Evolutionary conservation across 345 rosid species (phyloP), one percentile per base, ranked within the genome.

Genomic region (Aegle marmelos): DNA sequence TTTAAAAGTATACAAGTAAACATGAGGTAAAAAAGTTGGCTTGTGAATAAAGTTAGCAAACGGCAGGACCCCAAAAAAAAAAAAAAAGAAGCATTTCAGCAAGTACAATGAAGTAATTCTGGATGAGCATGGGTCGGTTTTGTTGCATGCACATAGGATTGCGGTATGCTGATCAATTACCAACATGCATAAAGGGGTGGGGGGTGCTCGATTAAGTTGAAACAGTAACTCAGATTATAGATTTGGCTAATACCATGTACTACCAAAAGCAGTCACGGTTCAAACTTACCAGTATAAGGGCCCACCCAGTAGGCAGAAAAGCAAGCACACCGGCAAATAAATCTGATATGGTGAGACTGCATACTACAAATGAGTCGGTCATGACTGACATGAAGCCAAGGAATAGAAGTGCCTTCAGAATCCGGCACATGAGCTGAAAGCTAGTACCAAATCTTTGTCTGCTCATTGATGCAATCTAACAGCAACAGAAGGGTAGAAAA

Each of bases 271-370:
- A 30, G 53, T 13, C 34, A 28, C n/a, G 70, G 75, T 45, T 62
- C 48, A 72, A 33, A 85, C 97, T 90, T 83, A 95, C 99, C 77
- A 95, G 94, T 78, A 95, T 79, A 68, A 95, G 11, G 80, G 97
- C 94, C 99, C 98, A 95, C 2, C 98, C 99, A 0, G 99, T 80
- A 21, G 90, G 99, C 86, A 91, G 73, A 86, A 96, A 96, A 72
- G 96, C 98, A 24, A 97, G 92, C 80, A 82, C 17, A 45, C 92
- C 79, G 73, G 98, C 97, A 65, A 88, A 91, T 31, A 97, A 57
- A 84, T 97, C 99, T 1, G 90, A 28, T 45, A 93, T 71, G 28
- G 95, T 88, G 78, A 94, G 92, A 79, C 88, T 83, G 50, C 85
- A 82, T 5, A 87, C 91, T 14, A 94, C 93, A 27, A 97, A 93